Conservation (phyloP, 2,329 filamentous ascomycete genomes). For the Diaporthe amygdali region DNA sequence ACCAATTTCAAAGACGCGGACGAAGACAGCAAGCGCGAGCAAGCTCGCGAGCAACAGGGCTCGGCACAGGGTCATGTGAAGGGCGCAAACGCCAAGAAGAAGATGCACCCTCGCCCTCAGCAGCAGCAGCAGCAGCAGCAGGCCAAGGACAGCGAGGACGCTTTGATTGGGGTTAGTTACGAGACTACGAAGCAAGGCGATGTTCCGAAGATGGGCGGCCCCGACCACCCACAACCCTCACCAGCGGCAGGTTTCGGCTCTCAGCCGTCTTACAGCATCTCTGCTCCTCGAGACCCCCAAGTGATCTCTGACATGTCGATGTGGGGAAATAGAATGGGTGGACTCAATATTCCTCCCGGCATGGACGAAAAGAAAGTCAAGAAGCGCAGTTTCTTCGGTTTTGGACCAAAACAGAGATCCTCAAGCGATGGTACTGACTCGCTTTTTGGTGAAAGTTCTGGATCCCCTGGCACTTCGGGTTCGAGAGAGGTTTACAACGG, state of each 20-base stretch:
- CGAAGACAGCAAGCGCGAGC: constrained; percentile 49
- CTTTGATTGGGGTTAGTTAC: constrained; percentile 63
- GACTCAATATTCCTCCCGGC: constrained; percentile 51
- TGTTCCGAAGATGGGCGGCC: constrained; percentile 44
- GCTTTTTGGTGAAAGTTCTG: constrained; percentile 55
- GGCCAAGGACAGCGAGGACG: constrained; percentile 43
- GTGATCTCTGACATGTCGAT: constrained; percentile 82
- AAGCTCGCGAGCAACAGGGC: constrained; percentile 45
- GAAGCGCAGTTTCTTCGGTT: constrained; percentile 80
- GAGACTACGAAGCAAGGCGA: constrained; percentile 60
- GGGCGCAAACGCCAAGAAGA: constrained; percentile 48
- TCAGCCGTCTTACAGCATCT: constrained; percentile 66
- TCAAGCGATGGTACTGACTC: constrained; percentile 65
- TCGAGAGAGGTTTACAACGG: constrained; percentile 51
- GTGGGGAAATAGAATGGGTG: constrained; percentile 76
- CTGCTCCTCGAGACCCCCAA: constrained; percentile 81
- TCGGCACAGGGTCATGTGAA: constrained; percentile 43
- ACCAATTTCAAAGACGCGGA: constrained; percentile 77
- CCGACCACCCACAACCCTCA: constrained; percentile 36
- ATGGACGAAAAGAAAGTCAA: constrained; percentile 78
- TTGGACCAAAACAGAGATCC: constrained; percentile 64
- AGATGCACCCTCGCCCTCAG: constrained; percentile 39
- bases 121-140: constrained; percentile 38
- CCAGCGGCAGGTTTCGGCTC: constrained; percentile 38
- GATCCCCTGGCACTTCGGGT: constrained; percentile 42